Evolutionary conservation across 495 filamentous ascomycete species (phyloP), one percentile per base, ranked within the genome.

Genomic region (Cryomyces minteri): DNA sequence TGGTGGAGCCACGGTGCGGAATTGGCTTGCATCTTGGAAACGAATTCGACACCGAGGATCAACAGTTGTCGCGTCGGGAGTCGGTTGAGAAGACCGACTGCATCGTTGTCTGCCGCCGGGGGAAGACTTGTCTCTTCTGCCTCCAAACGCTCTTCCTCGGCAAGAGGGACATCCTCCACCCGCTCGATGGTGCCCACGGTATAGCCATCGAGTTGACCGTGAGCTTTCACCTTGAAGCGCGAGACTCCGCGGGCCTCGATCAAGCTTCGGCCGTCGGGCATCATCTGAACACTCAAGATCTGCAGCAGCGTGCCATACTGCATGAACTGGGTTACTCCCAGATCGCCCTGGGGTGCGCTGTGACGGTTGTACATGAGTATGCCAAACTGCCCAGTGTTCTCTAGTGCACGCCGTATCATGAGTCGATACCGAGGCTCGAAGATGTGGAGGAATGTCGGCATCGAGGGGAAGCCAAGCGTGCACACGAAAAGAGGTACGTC

Each of bases 361-460:
- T 60, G 51, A 39, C 69, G 68, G 53, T 85, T 85, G 51, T 75
- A 74, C 61, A 80, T 72, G 25, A 92, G 65, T 82, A 93, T 92
- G 4, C 88, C 88, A 53, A 95, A 94, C 41, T 71, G 80, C 14
- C 74, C 62, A 45, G 77, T 72, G 2, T 74, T 75, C 44, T 84
- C 78, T 36, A 88, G 67, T 6, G 77, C 81, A 29, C 86, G 76
- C 40, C 79, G 74, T 18, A 94, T 79, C 84, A 94, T 88, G 6
- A 92, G 69, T 4, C 84, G 76, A 58, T 94, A 94, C 8, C 84
- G 74, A 25, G 85, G 82, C 58, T 95, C 88, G 58, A 93, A 94
- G n/a, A 95, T 72, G 55, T 88, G 81, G 0, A 95, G 63, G 51
- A 86, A 87, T 1, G 80, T 85, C 1, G 83, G 85, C 75, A 88